Conservation (phyloP, 192 early-diverging fungal species). For the Rhizoclosmatium globosum region DNA sequence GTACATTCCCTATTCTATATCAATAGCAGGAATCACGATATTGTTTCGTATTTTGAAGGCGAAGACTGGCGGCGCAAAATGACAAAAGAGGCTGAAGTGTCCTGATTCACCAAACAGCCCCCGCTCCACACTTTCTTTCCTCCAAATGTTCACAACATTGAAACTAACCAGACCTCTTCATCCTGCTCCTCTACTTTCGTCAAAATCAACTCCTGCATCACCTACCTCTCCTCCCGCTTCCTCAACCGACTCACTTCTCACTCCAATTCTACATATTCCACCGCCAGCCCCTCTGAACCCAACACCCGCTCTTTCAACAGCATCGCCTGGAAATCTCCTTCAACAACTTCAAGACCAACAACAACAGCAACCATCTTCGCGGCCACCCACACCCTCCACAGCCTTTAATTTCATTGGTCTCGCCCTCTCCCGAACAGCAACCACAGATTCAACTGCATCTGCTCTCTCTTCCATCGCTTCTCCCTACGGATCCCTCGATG, state of each 20-base stretch:
- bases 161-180: too few relatives aligned
- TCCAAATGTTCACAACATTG: too few relatives aligned
- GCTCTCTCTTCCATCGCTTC: neutral
- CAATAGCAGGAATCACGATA: too few relatives aligned
- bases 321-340: neutral
- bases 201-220: neutral
- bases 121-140: too few relatives aligned
- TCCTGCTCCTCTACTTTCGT: too few relatives aligned
- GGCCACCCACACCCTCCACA: neutral
- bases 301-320: neutral
- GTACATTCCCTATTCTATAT: too few relatives aligned
- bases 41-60: too few relatives aligned
- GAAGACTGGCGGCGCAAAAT: too few relatives aligned
- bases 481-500: constrained; percentile 43
- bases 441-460: neutral
- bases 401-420: neutral
- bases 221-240: neutral
- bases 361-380: neutral
- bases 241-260: neutral
- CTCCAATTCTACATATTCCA: neutral
- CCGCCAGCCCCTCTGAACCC: neutral
- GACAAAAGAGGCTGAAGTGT: too few relatives aligned
- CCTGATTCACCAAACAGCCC: too few relatives aligned
- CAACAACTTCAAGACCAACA: neutral
- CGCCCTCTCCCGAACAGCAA: neutral